A percentile compares a stretch with the other conserved stretches of the same genome.
phyloP scores from a whole-genome alignment of 352 stramenopile genomes.

The Globisporangium carolinianum region DNA sequence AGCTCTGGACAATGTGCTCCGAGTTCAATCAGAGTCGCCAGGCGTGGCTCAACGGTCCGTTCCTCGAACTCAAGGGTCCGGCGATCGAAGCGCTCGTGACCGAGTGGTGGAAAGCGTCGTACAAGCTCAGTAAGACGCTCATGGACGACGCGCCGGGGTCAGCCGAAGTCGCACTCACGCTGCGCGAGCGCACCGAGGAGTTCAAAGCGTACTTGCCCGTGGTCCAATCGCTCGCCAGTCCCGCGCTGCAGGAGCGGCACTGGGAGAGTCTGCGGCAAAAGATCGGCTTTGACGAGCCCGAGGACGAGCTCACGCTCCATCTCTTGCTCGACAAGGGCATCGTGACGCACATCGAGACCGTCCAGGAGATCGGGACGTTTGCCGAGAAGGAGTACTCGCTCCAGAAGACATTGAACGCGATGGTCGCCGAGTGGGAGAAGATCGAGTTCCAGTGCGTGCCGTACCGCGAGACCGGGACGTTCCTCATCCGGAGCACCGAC shows the following conservation, averaged over 20 bases:
- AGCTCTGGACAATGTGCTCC: slow-evolving; percentile 93
- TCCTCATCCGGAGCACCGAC: slow-evolving; percentile 76
- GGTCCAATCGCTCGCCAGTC: slow-evolving; percentile 89
- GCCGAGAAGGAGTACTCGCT: slow-evolving; percentile 95
- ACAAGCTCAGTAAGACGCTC: slow-evolving; percentile 88
- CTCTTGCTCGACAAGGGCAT: slow-evolving; percentile 79
- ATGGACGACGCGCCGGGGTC: slow-evolving; percentile 86
- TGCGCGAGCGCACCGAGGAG: slow-evolving; percentile 89
- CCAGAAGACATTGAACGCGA: slow-evolving; percentile 89
- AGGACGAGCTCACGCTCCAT: slow-evolving; percentile 83
- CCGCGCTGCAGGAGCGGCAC: slow-evolving; percentile 89
- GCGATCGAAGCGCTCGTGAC: slow-evolving; percentile 88
- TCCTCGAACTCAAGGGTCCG: slow-evolving; percentile 84
- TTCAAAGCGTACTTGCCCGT: slow-evolving; percentile 91
- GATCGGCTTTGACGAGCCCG: slow-evolving; percentile 82
- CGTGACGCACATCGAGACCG: slow-evolving; percentile 84
- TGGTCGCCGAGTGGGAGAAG: slow-evolving; percentile 92
- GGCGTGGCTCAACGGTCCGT: slow-evolving; percentile 89
- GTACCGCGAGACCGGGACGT: slow-evolving; percentile 93
- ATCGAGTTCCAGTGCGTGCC: slow-evolving; percentile 90
- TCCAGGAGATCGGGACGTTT: slow-evolving; percentile 86
- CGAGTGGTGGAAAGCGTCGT: slow-evolving; percentile 92
- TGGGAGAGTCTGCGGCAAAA: slow-evolving; percentile 89
- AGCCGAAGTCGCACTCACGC: slow-evolving; percentile 76
- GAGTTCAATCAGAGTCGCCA: slow-evolving; percentile 91